phyloP scores from a whole-genome alignment of 2,329 filamentous ascomycete genomes.

The Monilinia fructicola region DNA sequence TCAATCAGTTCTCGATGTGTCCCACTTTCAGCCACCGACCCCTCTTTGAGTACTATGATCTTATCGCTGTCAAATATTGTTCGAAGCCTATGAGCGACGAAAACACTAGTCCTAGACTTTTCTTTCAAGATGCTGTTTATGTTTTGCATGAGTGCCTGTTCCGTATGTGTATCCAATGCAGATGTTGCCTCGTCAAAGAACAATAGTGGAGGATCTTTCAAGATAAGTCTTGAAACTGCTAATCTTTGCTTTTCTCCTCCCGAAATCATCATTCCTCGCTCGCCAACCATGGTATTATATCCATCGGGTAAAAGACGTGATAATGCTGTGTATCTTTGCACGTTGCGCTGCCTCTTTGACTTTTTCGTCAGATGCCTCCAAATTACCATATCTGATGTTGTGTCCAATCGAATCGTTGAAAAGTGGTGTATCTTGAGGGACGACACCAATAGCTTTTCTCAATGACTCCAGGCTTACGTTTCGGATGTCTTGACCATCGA shows the following conservation, averaged over 20 bases:
- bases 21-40: constrained; percentile 82
- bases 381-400: constrained; percentile 89
- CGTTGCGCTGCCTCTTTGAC: constrained; percentile 76
- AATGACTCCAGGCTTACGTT: constrained; percentile 80
- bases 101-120: constrained; percentile 86
- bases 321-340: constrained; percentile 81
- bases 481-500: constrained; percentile 91
- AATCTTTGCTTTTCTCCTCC: constrained; percentile 92
- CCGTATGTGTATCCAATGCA: constrained; percentile 88
- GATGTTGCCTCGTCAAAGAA: constrained; percentile 97
- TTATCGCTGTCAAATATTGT: constrained; percentile 93
- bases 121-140: constrained; percentile 91
- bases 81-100: constrained; percentile 86
- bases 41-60: constrained; percentile 86
- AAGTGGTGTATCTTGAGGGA: constrained; percentile 93
- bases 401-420: constrained; percentile 97
- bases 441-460: constrained; percentile 83
- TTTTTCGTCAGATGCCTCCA: constrained; percentile 70
- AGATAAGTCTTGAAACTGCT: constrained; percentile 76
- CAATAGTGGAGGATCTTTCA: constrained; percentile 85
- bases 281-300: constrained; percentile 87
- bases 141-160: constrained; percentile 84
- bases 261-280: constrained; percentile 94
- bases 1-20: constrained; percentile 85
- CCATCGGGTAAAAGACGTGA: constrained; percentile 80